These are phyloP conservation scores for Neurospora crassa DNA, from an alignment of 2,329 filamentous ascomycete species.

Conservation along the genomic window DNA sequence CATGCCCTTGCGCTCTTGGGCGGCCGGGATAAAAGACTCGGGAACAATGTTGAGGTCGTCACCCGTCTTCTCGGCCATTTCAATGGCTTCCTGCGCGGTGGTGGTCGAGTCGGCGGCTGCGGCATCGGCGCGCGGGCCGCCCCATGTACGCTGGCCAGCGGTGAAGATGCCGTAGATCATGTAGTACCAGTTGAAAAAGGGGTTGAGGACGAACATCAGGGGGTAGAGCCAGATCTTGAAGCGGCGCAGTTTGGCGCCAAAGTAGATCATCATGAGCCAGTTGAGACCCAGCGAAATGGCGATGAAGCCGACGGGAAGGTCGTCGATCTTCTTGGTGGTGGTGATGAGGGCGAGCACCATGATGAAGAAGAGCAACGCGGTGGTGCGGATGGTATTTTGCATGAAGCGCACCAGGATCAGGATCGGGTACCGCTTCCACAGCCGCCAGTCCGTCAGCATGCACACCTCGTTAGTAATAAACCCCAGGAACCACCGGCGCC, in stretches of 20 bases:
- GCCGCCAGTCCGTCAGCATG: slow-evolving; percentile 88
- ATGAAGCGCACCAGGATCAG: slow-evolving; percentile 81
- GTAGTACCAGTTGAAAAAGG: slow-evolving; percentile 97
- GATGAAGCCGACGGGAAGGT: slow-evolving; percentile 88
- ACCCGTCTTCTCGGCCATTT: slow-evolving; percentile 65
- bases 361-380: slow-evolving; percentile 87
- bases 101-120: slow-evolving; percentile 67
- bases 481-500: slow-evolving; percentile 90
- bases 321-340: slow-evolving; percentile 66
- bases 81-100: slow-evolving; percentile 74
- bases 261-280: slow-evolving; percentile 94
- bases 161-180: slow-evolving; percentile 97
- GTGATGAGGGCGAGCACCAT: slow-evolving; percentile 80
- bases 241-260: slow-evolving; percentile 73
- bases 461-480: slow-evolving; percentile 98
- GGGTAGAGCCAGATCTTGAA: slow-evolving; percentile 96
- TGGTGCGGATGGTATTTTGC: slow-evolving; percentile 94
- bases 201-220: slow-evolving; percentile 89
- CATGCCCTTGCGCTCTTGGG: slow-evolving; percentile 28
- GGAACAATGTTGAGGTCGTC: slow-evolving; percentile 87
- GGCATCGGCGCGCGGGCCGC: slow-evolving; percentile 83
- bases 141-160: slow-evolving; percentile 90
- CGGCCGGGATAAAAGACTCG: slow-evolving; percentile 66
- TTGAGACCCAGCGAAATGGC: slow-evolving; percentile 86
- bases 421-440: slow-evolving; percentile 87